These are phyloP conservation scores for Apophysomyces trapeziformis DNA, from an alignment of 371 early-diverging fungal species.

Conservation along the genomic window DNA sequence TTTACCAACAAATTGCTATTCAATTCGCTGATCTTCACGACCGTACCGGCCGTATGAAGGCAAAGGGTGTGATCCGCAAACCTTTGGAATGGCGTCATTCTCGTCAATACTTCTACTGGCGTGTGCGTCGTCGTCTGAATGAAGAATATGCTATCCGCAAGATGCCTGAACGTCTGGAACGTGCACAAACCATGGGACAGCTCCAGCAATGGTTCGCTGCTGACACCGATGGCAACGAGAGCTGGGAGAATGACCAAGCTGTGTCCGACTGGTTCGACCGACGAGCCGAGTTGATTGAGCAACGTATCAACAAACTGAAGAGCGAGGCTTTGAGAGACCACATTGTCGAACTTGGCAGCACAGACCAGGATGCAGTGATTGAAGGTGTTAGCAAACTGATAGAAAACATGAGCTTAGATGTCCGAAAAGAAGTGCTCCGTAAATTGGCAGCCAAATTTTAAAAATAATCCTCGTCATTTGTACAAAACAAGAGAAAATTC, in stretches of 20 bases:
- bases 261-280: conserved; percentile 73
- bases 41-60: conserved; percentile 94
- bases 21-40: conserved; percentile 98
- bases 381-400: conserved; percentile 54
- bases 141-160: conserved; percentile 74
- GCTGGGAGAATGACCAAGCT: conserved; percentile 57
- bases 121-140: conserved; percentile 80
- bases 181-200: conserved; percentile 49
- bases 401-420: conserved; percentile 42
- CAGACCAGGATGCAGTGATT: conserved; percentile 55
- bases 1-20: conserved; percentile 93
- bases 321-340: conserved; percentile 41
- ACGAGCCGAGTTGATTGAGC: conserved; percentile 49
- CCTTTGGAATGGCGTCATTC: conserved; percentile 83
- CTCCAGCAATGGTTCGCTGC: conserved; percentile 65
- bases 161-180: conserved; percentile 52
- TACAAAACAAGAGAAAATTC: not conserved
- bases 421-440: conserved; percentile 45
- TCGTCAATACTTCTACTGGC: conserved; percentile 93
- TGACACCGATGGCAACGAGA: conserved; percentile 35
- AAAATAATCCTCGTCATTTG: conserved; percentile 4
- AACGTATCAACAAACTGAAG: conserved; percentile 48
- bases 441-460: conserved; percentile 45
- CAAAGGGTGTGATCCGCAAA: conserved; percentile 88
- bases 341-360: conserved; percentile 38